These are phyloP conservation scores for Phytophthora chlamydospora DNA, from an alignment of 352 stramenopile genomes.

Conservation along the genomic window DNA sequence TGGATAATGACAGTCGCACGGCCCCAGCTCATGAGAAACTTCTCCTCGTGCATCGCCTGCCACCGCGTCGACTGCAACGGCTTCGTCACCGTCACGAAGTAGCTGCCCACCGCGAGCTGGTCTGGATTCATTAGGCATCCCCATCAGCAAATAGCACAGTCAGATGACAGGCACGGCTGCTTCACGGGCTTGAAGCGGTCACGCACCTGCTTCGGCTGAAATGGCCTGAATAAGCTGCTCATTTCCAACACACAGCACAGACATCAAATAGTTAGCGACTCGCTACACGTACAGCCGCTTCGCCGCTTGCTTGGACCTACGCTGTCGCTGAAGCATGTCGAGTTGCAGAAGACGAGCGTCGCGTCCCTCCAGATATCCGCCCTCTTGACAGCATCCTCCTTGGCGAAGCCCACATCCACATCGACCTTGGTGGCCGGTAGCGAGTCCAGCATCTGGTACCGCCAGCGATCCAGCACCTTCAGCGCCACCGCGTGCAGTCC, in stretches of 20 bases:
- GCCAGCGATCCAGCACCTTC: conserved; percentile 69
- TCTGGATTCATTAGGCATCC: conserved; percentile 30
- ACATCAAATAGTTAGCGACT: neutral
- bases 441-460: conserved; percentile 65
- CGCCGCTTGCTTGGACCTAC: conserved; percentile 33
- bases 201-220: conserved; percentile 39
- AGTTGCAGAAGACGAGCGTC: conserved; percentile 71
- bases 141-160: too few relatives aligned
- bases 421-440: conserved; percentile 56
- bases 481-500: conserved; percentile 64
- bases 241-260: neutral
- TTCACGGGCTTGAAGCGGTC: neutral
- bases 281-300: too few relatives aligned
- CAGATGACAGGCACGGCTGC: neutral
- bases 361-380: conserved; percentile 60
- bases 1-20: conserved; percentile 66
- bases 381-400: conserved; percentile 51
- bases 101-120: conserved; percentile 47
- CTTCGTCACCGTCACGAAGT: conserved; percentile 71
- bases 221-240: conserved; percentile 40
- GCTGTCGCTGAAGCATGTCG: conserved; percentile 75
- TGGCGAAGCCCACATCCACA: conserved; percentile 62
- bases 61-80: conserved; percentile 58
- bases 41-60: conserved; percentile 66
- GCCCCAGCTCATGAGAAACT: conserved; percentile 74